These are phyloP conservation scores for Rhizopus sp. DNA, from an alignment of 371 early-diverging fungal species.

Conservation along the genomic window DNA sequence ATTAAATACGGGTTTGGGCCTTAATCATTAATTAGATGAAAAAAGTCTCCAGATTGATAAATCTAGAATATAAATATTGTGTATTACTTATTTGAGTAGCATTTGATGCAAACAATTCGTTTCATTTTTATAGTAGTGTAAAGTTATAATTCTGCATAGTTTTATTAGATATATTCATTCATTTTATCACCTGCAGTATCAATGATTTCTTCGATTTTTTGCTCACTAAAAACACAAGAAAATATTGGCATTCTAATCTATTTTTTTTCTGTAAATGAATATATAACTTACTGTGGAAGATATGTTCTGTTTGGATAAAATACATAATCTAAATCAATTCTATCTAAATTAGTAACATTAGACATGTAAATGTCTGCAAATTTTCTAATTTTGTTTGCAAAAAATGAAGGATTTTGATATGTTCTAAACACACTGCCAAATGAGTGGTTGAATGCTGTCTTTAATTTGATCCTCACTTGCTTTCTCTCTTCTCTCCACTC, in stretches of 20 bases:
- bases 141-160: neutral
- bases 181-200: conserved; percentile 39
- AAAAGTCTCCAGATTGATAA: too few relatives aligned
- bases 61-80: too few relatives aligned
- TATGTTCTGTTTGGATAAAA: conserved; percentile 67
- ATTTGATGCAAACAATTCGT: too few relatives aligned
- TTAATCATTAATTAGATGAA: too few relatives aligned
- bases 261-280: neutral
- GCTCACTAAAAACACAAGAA: too few relatives aligned
- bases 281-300: conserved; percentile 59
- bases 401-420: conserved; percentile 64
- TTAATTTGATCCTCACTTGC: conserved; percentile 44
- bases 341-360: conserved; percentile 56
- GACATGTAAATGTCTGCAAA: conserved; percentile 62
- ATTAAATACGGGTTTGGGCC: too few relatives aligned
- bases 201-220: conserved; percentile 43
- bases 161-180: neutral
- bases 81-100: too few relatives aligned
- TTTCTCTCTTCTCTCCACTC: conserved; percentile 55
- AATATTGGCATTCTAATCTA: neutral
- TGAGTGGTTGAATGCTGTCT: conserved; percentile 58
- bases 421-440: conserved; percentile 72
- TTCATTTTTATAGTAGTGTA: too few relatives aligned
- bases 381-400: conserved; percentile 65
- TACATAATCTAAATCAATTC: conserved; percentile 58